These are phyloP conservation scores for Rhodocollybia butyracea DNA, from an alignment of 768 basidiomycete species.

Conservation along the genomic window DNA sequence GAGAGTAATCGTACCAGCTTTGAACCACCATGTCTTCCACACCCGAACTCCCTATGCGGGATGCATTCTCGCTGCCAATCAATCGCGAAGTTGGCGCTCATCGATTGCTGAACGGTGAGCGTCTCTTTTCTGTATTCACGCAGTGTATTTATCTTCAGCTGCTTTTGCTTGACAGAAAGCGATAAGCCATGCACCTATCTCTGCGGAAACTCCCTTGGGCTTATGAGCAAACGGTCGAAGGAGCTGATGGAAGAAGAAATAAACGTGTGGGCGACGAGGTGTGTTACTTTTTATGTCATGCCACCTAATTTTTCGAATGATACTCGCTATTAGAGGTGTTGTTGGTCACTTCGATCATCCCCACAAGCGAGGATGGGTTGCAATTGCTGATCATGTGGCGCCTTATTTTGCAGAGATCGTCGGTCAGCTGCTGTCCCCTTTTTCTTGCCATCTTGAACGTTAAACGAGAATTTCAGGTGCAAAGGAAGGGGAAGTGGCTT, in stretches of 20 bases:
- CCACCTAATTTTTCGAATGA: constrained; percentile 3
- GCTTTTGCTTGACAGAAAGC: constrained; percentile 33
- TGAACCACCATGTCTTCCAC: constrained; percentile 21
- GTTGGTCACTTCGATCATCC: constrained; percentile 90
- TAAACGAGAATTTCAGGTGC: constrained; percentile 52
- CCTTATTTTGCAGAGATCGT: constrained; percentile 78
- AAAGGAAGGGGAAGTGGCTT: constrained; percentile 85
- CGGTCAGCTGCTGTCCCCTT: constrained; percentile 48
- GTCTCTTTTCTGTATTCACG: constrained; percentile 22
- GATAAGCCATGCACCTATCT: constrained; percentile 73
- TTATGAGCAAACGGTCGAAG: constrained; percentile 71
- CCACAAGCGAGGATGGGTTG: constrained; percentile 78
- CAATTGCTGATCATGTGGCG: constrained; percentile 67
- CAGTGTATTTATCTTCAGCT: background rate
- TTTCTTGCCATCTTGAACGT: background rate
- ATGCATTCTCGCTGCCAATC: constrained; percentile 56
- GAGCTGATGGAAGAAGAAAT: constrained; percentile 80
- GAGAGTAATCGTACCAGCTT: constrained; percentile 2
- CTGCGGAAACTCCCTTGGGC: constrained; percentile 93
- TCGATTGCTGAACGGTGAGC: constrained; percentile 29
- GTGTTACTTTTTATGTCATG: constrained; percentile 19
- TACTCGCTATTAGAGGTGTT: constrained; percentile 57
- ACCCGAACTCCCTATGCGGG: constrained; percentile 32
- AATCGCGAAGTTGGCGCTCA: constrained; percentile 48
- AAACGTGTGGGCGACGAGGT: constrained; percentile 76